Conservation (phyloP, 441 rosid genomes). For the Erodium trifolium region DNA sequence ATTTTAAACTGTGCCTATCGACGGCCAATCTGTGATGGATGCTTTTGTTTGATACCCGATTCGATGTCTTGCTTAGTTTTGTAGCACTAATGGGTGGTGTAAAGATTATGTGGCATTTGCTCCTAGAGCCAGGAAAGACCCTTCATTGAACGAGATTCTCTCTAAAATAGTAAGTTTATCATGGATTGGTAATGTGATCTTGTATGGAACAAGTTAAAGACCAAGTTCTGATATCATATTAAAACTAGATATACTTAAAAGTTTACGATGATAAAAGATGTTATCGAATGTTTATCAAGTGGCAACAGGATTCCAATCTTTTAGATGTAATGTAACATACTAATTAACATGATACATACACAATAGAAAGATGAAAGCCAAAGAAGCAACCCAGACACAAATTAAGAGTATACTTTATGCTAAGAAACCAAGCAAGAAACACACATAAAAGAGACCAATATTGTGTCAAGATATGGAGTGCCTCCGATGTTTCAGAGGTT, state of each 20-base stretch:
- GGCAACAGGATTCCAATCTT: background rate
- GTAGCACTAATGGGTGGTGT: background rate
- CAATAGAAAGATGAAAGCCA: constrained; percentile 11
- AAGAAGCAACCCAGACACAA: constrained; percentile 10
- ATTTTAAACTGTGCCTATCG: no score
- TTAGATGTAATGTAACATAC: no score
- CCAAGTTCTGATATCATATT: background rate
- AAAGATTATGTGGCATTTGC: background rate
- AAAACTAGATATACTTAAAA: no score
- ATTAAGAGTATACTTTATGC: constrained; percentile 11
- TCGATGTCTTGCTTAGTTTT: background rate
- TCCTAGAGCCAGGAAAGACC: no score
- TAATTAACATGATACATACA: background rate
- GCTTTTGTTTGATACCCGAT: no score
- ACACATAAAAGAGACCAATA: background rate
- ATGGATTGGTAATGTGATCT: no score
- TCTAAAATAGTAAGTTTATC: no score
- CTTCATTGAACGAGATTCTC: no score
- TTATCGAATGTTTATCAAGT: no score
- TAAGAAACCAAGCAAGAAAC: constrained; percentile 11
- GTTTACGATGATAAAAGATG: no score
- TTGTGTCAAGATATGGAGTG: constrained; percentile 73
- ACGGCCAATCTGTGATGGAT: no score
- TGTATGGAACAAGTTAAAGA: no score
- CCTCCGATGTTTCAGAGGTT: constrained; percentile 64